These are phyloP conservation scores for Cucumis cinereus DNA, from an alignment of 306 rosid genomes.

Conservation along the genomic window DNA sequence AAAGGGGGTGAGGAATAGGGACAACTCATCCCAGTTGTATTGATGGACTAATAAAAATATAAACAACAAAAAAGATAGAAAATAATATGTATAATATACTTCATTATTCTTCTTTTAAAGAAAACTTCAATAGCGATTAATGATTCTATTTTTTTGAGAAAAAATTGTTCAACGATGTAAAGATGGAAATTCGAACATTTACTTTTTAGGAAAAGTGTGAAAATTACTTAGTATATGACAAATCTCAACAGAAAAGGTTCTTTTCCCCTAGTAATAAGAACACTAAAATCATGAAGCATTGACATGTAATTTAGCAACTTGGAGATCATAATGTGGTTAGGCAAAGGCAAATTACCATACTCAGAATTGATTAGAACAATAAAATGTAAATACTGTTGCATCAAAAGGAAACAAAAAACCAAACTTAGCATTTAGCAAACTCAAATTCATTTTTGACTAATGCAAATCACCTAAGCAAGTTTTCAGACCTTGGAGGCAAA, in stretches of 20 bases:
- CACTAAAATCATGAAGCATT: not conserved
- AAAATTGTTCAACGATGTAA: not conserved
- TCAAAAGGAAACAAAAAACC: not conserved
- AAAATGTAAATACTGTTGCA: not conserved
- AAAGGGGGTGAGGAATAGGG: not conserved
- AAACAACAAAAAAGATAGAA: not conserved
- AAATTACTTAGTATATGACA: too few species aligned
- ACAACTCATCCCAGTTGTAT: not conserved
- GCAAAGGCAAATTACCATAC: not conserved
- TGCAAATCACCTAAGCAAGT: not conserved
- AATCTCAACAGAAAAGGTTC: too few species aligned
- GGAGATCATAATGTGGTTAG: not conserved
- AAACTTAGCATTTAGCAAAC: not conserved
- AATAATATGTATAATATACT: not conserved
- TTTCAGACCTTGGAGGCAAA: constrained; percentile 60
- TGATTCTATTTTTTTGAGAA: not conserved
- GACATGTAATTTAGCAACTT: not conserved
- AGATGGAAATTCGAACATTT: not conserved
- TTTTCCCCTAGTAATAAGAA: not conserved
- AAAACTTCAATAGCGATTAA: not conserved
- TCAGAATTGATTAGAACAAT: not conserved
- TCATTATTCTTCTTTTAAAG: not conserved
- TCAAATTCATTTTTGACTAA: not conserved
- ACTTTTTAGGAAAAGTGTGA: not conserved
- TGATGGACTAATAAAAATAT: not conserved